Evolutionary conservation across 306 rosid genomes (phyloP), one percentile per base, ranked within the genome.

Genomic region (Astragalus glycyphyllos): DNA sequence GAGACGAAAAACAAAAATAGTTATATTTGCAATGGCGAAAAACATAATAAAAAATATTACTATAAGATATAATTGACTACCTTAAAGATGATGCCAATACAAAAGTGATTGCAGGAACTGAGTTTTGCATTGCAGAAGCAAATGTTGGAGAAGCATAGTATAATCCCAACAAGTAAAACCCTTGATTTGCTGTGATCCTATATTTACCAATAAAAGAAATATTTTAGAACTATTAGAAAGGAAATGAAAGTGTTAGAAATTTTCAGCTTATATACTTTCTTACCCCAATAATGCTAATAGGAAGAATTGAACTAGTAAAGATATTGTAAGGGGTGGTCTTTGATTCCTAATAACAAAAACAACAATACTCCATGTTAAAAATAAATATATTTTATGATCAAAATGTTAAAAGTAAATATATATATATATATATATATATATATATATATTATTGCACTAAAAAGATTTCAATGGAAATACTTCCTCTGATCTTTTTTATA

Each of bases 81-180:
- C 89, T 66, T 75, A 86, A 49, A 81, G 82, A 81, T 53, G 82
- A 79, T 64, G 96, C 92, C 84, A 89, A 69, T 11, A 89, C 44
- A 58, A 89, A 84, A 26, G 96, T 84, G 56, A 89, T 86, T 0
- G 92, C 90, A 23, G 88, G 90, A 62, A 89, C 92, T 26, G 87
- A 89, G 68, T 86, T 89, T 77, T 89, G 92, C 88, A 84, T 84
- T 56, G 96, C 96, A 77, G 88, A 89, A 79, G 96, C 90, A 79
- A 89, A 86, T 35, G 90, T 86, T 49, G 92, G 96, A 74, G 88
- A 83, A 77, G 88, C 86, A 80, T 83, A 84, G 58, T 86, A 84
- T 48, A 89, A 41, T 32, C 92, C 96, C 76, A 89, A 77, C 77
- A 86, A 82, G 77, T 89, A 89, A 70, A 86, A 89, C 11, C 90